Conservation (phyloP, 2,329 filamentous ascomycete species). For the Fusarium siculi region DNA sequence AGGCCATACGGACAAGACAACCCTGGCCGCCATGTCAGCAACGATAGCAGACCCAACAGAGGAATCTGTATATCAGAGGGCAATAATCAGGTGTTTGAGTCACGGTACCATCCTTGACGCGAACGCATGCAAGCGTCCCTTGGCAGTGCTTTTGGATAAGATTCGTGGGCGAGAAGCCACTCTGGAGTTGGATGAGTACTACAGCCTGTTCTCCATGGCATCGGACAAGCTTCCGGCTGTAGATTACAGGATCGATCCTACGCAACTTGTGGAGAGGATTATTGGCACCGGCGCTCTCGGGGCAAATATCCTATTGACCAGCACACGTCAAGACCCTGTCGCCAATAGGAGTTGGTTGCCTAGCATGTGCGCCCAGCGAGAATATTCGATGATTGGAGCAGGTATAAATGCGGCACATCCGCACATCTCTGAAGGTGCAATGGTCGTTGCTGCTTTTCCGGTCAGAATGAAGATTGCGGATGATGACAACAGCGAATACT, state of each 20-base stretch:
- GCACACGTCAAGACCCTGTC: not conserved
- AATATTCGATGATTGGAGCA: not conserved
- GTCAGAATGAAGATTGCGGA: not conserved
- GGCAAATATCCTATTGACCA: not conserved
- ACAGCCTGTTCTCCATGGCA: not conserved
- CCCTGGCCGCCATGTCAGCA: not conserved
- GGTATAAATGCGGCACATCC: not conserved
- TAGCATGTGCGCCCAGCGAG: not conserved
- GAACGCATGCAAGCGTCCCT: not conserved
- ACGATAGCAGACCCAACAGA: not conserved
- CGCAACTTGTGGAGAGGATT: not conserved
- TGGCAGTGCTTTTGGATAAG: not conserved
- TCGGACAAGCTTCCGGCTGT: not conserved
- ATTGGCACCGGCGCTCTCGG: not conserved
- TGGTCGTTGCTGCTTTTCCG: not conserved
- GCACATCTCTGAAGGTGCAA: accelerated
- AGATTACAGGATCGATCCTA: not conserved
- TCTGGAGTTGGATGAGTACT: not conserved
- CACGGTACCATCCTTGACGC: not conserved
- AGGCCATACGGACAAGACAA: not conserved
- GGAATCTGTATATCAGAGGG: not conserved
- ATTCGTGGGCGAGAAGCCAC: not conserved
- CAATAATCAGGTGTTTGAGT: not conserved
- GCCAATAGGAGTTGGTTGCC: not conserved
- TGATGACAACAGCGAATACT: not conserved